Percentiles rank a stretch among this genome's conserved stretches.
Evolutionary conservation across 208 protist species (phyloP).

Genomic region (Crithidia brevicula): DNA sequence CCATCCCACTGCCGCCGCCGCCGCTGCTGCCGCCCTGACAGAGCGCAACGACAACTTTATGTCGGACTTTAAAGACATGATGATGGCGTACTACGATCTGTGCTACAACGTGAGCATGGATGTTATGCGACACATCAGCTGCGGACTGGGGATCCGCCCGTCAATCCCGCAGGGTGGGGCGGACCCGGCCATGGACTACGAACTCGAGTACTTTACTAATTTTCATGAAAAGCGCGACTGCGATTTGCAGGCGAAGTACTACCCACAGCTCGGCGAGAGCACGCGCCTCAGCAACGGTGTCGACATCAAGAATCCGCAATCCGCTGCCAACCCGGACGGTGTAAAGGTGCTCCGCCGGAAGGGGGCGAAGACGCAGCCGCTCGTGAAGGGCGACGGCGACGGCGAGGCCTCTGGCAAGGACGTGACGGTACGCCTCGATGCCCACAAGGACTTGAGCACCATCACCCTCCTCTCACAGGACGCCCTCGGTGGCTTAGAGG

Average conservation of each 20-base stretch:
- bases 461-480: slow-evolving; percentile 88
- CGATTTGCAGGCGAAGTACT: slow-evolving; percentile 90
- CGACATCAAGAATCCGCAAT: slow-evolving; percentile 55
- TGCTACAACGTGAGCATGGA: slow-evolving; percentile 81
- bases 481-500: slow-evolving; percentile 80
- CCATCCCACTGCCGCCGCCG: background rate
- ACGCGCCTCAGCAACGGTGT: slow-evolving; percentile 53
- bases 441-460: slow-evolving; percentile 88
- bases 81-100: slow-evolving; percentile 88
- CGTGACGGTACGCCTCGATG: slow-evolving; percentile 66
- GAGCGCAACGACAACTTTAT: slow-evolving; percentile 76
- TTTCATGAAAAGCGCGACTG: slow-evolving; percentile 83
- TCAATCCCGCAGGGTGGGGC: slow-evolving; percentile 68
- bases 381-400: slow-evolving; percentile 21
- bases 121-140: slow-evolving; percentile 88
- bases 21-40: slow-evolving; percentile 6
- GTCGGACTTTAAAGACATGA: slow-evolving; percentile 86
- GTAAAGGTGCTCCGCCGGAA: slow-evolving; percentile 83
- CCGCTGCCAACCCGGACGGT: slow-evolving; percentile 60
- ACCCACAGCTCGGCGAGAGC: slow-evolving; percentile 64
- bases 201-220: slow-evolving; percentile 82
- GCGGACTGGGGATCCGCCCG: slow-evolving; percentile 80
- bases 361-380: slow-evolving; percentile 59
- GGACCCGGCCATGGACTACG: slow-evolving; percentile 62
- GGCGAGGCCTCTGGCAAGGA: slow-evolving; percentile 25